phyloP scores from a whole-genome alignment of 495 filamentous ascomycete species.

The Aspergillus sclerotioniger region DNA sequence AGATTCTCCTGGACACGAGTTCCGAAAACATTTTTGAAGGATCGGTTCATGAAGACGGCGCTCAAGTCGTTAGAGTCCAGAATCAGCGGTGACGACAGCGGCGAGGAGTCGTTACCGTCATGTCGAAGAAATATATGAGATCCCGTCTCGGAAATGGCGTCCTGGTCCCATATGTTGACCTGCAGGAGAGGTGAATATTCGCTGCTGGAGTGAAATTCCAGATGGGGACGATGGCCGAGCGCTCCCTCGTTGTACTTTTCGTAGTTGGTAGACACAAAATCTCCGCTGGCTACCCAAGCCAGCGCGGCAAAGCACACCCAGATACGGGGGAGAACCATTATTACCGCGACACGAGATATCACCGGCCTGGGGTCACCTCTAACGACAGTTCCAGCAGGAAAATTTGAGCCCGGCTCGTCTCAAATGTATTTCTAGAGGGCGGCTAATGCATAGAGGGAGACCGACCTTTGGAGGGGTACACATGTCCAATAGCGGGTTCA shows the following conservation, averaged over 20 bases:
- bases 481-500: not conserved
- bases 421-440: not conserved
- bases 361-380: not conserved
- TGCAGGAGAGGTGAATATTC: conserved; percentile 23
- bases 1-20: conserved; percentile 19
- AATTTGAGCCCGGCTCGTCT: not conserved
- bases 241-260: conserved; percentile 18
- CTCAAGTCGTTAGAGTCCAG: conserved; percentile 19
- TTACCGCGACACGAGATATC: not conserved
- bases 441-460: not conserved
- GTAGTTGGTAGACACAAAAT: conserved; percentile 21
- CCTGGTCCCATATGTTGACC: conserved; percentile 17
- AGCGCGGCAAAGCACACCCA: conserved; percentile 11
- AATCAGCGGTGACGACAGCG: conserved; percentile 22
- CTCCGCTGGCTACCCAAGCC: not conserved
- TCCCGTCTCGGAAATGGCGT: conserved; percentile 16
- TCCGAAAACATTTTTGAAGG: conserved; percentile 23
- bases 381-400: not conserved
- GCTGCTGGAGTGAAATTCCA: conserved; percentile 22
- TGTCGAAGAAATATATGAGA: conserved; percentile 26
- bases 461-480: not conserved
- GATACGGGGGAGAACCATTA: conserved; percentile 4
- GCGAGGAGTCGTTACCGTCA: conserved; percentile 21
- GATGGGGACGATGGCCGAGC: conserved; percentile 23
- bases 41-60: conserved; percentile 23